Evolutionary conservation across 352 stramenopile genomes (phyloP), one percentile per base, ranked within the genome.

Genomic region (Pythium chondricola): DNA sequence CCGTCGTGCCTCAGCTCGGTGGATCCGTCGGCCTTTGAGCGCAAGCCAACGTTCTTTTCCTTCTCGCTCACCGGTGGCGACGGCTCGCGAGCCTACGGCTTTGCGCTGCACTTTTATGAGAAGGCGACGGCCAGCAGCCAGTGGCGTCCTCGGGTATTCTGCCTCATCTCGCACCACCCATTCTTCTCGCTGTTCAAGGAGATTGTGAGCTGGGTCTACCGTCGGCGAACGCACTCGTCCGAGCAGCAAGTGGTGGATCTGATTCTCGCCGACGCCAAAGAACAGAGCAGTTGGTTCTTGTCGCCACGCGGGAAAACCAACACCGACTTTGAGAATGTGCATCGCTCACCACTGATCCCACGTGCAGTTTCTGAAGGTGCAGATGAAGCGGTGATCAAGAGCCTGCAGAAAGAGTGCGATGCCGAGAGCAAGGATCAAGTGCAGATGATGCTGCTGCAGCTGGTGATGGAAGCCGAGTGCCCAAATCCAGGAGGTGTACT

Each of bases 111-210:
- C 49, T 74, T 71, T 38, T 80, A 70, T 25, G 70, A 87, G 38
- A 46, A 68, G 48, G 21, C 26, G n/a, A 67, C 36, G 9, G n/a
- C 46, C 46, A 36, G 24, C 17, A 49, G 60, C 16, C 26, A 44
- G 24, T 84, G 71, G 74, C 68, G 61, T 8, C 74, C 77, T 46
- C 69, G 66, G 16, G 81, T 88, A 6, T 62, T 86, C 33, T 92
- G 81, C 32, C 37, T 92, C 17, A 83, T 92, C 51, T 92, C 81
- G 32, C 75, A 87, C 39, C 76, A 88, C 52, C 71, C 81, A 13
- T 85, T 88, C 55, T 87, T 92, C 55, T 85, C 76, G 41, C 67
- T 92, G 8, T 88, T 90, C 44, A 88, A 87, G 36, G 71, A 87
- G 35, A 52, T 88, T 47, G 61, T 87, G 39, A 85, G 74, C 56